Conservation (phyloP, 164 flowering plant species). For the Chloranthus sessilifolius region DNA sequence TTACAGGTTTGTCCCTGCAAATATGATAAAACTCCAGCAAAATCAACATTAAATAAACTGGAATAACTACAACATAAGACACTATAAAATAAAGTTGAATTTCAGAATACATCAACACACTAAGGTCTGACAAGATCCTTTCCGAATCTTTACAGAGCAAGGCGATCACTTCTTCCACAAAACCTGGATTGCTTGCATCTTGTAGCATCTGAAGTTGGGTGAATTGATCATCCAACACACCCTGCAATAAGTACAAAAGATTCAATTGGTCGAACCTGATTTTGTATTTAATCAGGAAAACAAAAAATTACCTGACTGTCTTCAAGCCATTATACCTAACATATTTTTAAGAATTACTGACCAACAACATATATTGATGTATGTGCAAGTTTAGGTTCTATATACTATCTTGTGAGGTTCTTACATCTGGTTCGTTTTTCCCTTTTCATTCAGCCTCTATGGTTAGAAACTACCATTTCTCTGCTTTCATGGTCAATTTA, state of each 20-base stretch:
- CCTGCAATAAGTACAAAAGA: constrained; percentile 15
- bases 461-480: too few relatives aligned
- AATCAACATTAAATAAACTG: neutral
- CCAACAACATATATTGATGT: too few relatives aligned
- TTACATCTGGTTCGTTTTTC: too few relatives aligned
- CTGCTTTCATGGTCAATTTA: too few relatives aligned
- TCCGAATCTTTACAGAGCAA: constrained; percentile 21
- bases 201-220: constrained; percentile 22
- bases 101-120: constrained; percentile 15
- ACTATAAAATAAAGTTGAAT: neutral
- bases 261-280: too few relatives aligned
- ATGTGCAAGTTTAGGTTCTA: too few relatives aligned
- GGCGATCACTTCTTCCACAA: constrained; percentile 23
- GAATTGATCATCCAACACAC: constrained; percentile 23
- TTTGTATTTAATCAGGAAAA: too few relatives aligned
- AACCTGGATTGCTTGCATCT: constrained; percentile 22
- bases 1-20: constrained; percentile 17
- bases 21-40: neutral
- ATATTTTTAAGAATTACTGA: too few relatives aligned
- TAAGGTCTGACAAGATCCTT: constrained; percentile 18
- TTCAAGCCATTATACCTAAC: too few relatives aligned
- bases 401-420: too few relatives aligned
- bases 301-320: too few relatives aligned
- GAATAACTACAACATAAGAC: neutral
- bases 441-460: too few relatives aligned